Conservation (phyloP, 108 stramenopile genomes). For the Nannochloropsis gaditana region DNA sequence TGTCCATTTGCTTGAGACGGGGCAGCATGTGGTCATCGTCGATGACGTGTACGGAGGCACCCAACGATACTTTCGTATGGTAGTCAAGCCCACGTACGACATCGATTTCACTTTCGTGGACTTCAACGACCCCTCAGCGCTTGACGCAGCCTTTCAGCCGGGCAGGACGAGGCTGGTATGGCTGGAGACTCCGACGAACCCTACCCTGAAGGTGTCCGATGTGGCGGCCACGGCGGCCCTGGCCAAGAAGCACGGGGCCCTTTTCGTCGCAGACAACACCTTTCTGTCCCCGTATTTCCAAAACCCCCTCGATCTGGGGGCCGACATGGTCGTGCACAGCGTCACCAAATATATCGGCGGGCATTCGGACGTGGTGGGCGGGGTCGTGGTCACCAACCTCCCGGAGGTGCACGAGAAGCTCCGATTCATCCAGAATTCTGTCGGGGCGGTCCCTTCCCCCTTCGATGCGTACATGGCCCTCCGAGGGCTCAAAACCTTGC, state of each 20-base stretch:
- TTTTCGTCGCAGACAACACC: constrained; percentile 85
- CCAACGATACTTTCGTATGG: constrained; percentile 57
- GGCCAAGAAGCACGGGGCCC: constrained; percentile 54
- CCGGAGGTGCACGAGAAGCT: constrained; percentile 62
- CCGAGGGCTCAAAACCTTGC: constrained; percentile 78
- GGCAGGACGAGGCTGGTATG: constrained; percentile 64
- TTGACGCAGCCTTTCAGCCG: constrained; percentile 31
- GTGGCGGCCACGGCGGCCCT: constrained; percentile 61
- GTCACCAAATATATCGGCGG: constrained; percentile 85
- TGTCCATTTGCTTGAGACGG: constrained; percentile 61
- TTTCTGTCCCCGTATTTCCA: constrained; percentile 85
- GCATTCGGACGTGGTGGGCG: constrained; percentile 78
- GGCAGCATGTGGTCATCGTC: constrained; percentile 71
- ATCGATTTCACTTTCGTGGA: constrained; percentile 45
- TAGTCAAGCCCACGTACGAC: constrained; percentile 25
- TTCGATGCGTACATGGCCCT: constrained; percentile 80
- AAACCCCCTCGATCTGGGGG: constrained; percentile 71
- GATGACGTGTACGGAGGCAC: constrained; percentile 87
- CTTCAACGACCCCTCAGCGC: constrained; percentile 21
- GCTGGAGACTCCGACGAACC: constrained; percentile 88
- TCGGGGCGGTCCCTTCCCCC: constrained; percentile 79
- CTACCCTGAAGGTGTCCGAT: constrained; percentile 69
- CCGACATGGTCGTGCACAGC: constrained; percentile 71
- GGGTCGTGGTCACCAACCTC: constrained; percentile 66
- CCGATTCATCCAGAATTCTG: constrained; percentile 74